Base-by-base conservation (phyloP, 192 early-diverging fungal species). In the Radiomyces spectabilis region DNA sequence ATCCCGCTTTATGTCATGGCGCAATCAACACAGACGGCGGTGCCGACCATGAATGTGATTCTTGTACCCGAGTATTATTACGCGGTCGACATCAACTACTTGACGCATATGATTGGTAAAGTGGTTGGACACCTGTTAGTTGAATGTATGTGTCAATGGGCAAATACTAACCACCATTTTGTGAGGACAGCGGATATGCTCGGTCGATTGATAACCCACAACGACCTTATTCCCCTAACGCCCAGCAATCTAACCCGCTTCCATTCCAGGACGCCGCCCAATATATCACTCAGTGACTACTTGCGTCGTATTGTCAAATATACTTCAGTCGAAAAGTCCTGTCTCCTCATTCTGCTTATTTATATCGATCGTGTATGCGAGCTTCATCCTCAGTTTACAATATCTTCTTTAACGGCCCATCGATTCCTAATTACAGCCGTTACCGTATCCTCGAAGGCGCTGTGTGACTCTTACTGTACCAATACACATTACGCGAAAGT, bases 401-500 rank as follows among this genome's bases (percentile, higher is more conserved):
- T 98, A 32, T 91, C 90, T 0, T 93, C 91, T 25, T 65, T 97
- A 27, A 97, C 94, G 3, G 91, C 90, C 4, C 94, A 97, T 57
- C 85, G 93, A 42, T 97, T 97, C 66, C 77, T 97, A 6, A 96
- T 96, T 10, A 75, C 94, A 2, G 89, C 91, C 5, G 71, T 93
- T 10, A 95, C 89, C 0, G 77, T 89, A 26, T 86, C 89, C 0
- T 82, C 87, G 40, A 97, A 97, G 64, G 85, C 87, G 0, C 56
- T 97, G 49, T 94, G 88, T 51, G 95, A 97, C 62, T 88, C 85
- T 22, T 97, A 97, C 57, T 89, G 91, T 59, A 97, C 95, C 15
- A 99, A 99, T 64, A 75, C 85, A 13, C 88, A 92, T 61, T 99
- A 93, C 69, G 95, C 94, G 0, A 89, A 89, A 63, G 92, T 99